A percentile compares a stretch with the other conserved stretches of the same genome.
Conservation (phyloP, 148 eudicot genomes). For the Fagopyrum tataricum region DNA sequence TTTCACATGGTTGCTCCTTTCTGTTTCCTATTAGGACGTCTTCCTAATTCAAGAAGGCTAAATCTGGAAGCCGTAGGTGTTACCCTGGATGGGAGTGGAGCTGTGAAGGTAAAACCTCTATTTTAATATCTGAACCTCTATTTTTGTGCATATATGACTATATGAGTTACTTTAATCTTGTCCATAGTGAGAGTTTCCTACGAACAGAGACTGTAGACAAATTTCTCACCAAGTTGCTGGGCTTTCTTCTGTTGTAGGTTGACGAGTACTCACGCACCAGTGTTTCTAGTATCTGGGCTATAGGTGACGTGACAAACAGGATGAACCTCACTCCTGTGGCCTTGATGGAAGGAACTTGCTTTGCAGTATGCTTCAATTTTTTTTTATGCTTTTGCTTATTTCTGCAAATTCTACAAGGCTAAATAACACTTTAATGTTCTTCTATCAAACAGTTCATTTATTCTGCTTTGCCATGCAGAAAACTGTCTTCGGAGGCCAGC, state of each 20-base stretch:
- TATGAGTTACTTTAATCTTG: background rate
- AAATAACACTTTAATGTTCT: background rate
- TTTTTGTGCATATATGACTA: background rate
- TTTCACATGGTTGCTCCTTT: background rate
- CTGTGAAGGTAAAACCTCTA: conserved; percentile 51
- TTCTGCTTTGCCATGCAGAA: conserved; percentile 42
- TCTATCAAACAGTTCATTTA: background rate
- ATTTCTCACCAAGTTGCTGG: background rate
- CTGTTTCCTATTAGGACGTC: conserved; percentile 44
- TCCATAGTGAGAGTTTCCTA: background rate
- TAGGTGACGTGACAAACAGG: conserved; percentile 97
- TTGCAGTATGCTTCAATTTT: conserved; percentile 51
- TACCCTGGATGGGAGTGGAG: conserved; percentile 60
- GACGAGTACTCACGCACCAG: conserved; percentile 77
- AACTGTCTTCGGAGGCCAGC: conserved; percentile 74
- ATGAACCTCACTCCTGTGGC: conserved; percentile 95
- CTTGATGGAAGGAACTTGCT: conserved; percentile 91
- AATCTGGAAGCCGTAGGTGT: conserved; percentile 82
- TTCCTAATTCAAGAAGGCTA: conserved; percentile 81
- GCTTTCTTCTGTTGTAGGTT: conserved; percentile 40
- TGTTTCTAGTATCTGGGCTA: conserved; percentile 89
- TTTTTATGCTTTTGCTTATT: background rate
- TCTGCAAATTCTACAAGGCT: background rate
- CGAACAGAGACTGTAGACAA: background rate
- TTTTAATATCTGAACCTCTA: background rate